phyloP scores from a whole-genome alignment of 2,329 filamentous ascomycete species.

The Periconia digitata region DNA sequence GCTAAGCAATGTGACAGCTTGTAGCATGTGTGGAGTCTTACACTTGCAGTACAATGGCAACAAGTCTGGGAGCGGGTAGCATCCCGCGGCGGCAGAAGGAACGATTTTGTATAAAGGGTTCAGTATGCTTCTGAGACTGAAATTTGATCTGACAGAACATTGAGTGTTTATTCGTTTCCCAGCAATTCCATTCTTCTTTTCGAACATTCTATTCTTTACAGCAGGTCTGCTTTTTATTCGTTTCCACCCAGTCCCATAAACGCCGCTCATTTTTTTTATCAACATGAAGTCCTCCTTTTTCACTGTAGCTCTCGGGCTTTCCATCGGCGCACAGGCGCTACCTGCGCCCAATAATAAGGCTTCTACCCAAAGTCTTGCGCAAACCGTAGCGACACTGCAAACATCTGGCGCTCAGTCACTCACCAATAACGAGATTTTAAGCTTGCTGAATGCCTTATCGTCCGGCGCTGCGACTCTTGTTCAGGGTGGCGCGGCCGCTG shows the following conservation, averaged over 20 bases:
- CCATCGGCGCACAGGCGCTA: slow-evolving; percentile 1
- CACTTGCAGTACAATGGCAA: no score
- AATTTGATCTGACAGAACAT: no score
- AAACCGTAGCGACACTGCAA: not conserved
- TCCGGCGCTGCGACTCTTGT: not conserved
- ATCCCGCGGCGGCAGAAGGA: no score
- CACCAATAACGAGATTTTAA: not conserved
- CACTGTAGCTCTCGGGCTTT: slow-evolving; percentile 7
- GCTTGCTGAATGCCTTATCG: no score
- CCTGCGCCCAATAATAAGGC: not conserved
- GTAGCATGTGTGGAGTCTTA: not conserved
- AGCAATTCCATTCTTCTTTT: no score
- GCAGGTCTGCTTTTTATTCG: not conserved
- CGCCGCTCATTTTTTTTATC: no score
- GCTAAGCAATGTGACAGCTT: not conserved
- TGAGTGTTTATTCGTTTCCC: no score
- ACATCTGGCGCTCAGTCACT: not conserved
- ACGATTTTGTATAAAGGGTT: no score
- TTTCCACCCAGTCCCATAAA: not conserved
- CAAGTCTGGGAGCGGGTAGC: no score
- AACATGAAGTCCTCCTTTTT: slow-evolving; percentile 12
- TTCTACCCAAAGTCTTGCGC: not conserved
- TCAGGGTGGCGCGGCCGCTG: slow-evolving; percentile 2
- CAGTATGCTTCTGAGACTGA: no score
- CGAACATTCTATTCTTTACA: no score